phyloP scores from a whole-genome alignment of 176 grass and related monocot species.

The Avena insularis region DNA sequence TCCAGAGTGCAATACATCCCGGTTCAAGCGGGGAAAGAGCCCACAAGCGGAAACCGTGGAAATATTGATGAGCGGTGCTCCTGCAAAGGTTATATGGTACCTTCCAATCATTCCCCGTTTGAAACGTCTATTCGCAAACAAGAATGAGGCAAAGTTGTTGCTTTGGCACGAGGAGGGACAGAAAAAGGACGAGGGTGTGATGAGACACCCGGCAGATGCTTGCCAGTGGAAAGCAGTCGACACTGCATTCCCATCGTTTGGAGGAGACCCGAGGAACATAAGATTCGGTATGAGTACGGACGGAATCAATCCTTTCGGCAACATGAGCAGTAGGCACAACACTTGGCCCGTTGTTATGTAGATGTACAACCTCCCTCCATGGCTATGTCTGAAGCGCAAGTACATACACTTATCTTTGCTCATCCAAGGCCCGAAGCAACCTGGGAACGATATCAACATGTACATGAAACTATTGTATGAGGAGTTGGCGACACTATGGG shows the following conservation, averaged over 20 bases:
- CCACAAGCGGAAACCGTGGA: neutral
- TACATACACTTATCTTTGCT: neutral
- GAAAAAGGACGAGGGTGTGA: neutral
- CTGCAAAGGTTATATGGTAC: too few relatives aligned
- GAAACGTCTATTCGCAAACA: neutral
- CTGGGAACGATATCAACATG: neutral
- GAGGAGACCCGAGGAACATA: neutral
- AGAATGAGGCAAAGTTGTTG: neutral
- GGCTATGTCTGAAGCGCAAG: too few relatives aligned
- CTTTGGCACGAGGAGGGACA: neutral
- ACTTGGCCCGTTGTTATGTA: neutral
- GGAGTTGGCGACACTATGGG: neutral
- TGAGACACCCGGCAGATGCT: neutral
- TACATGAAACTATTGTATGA: neutral
- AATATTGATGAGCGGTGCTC: conserved; percentile 1
- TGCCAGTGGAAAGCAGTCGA: neutral
- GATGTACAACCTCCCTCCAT: neutral
- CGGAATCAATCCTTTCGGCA: neutral
- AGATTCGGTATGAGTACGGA: neutral
- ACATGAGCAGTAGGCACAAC: neutral
- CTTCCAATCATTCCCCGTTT: neutral
- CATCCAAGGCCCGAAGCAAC: neutral
- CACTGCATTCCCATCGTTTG: neutral
- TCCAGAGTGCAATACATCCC: conserved; percentile 2
- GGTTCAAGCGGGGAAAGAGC: neutral